Percentiles rank a stretch among this genome's conserved stretches.
These are phyloP conservation scores for Leucocoprinus sp. DNA, from an alignment of 768 basidiomycete genomes.

Conservation along the genomic window DNA sequence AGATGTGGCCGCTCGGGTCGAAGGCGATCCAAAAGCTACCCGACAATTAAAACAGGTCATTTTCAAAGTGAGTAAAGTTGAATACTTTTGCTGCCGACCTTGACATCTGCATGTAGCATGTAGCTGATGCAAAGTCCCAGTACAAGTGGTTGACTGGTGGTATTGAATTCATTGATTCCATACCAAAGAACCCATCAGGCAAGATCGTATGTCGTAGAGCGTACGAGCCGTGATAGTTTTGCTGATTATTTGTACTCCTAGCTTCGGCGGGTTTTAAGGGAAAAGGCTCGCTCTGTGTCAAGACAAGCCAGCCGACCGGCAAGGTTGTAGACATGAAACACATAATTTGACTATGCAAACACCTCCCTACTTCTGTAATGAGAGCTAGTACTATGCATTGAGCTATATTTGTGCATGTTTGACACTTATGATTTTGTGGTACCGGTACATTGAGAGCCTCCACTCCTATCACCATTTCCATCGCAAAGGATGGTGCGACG, in stretches of 20 bases:
- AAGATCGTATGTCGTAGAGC: slow-evolving; percentile 38
- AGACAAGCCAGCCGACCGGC: slow-evolving; percentile 4
- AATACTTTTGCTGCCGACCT: background rate
- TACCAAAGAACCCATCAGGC: slow-evolving; percentile 70
- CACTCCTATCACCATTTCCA: background rate
- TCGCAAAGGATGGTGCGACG: slow-evolving; percentile 55
- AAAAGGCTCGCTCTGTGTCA: slow-evolving; percentile 30
- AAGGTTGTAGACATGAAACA: slow-evolving; percentile 16
- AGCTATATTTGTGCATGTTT: slow-evolving; percentile 17
- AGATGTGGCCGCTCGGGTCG: slow-evolving; percentile 28
- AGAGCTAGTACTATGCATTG: background rate
- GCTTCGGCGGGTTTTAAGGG: slow-evolving; percentile 46
- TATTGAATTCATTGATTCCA: slow-evolving; percentile 49
- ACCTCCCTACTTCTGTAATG: too few species aligned
- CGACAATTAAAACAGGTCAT: slow-evolving; percentile 37
- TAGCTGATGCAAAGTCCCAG: slow-evolving; percentile 46
- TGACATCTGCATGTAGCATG: slow-evolving; percentile 30
- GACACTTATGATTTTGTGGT: slow-evolving; percentile 12
- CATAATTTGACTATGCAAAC: too few species aligned
- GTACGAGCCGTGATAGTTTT: background rate
- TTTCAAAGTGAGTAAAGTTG: slow-evolving; percentile 38
- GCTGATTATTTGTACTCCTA: slow-evolving; percentile 12
- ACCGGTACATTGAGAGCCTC: too few species aligned
- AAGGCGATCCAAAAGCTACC: slow-evolving; percentile 23
- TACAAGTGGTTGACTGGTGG: slow-evolving; percentile 60